Percentiles rank a stretch among this genome's conserved stretches.
These are phyloP conservation scores for Hypoxylon sp. DNA, from an alignment of 2,329 filamentous ascomycete species.

Conservation along the genomic window DNA sequence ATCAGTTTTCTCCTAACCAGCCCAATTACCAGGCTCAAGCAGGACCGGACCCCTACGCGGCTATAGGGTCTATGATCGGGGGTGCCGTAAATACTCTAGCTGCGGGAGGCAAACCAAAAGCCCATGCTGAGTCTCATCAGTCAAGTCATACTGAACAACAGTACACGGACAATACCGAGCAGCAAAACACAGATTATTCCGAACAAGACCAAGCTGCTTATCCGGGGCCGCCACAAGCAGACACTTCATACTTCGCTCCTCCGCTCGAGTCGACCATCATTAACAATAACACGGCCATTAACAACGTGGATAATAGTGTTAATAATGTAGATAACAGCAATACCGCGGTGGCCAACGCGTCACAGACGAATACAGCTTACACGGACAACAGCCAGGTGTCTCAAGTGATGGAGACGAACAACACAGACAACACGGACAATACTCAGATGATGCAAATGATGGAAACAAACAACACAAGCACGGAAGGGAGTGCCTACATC, in stretches of 20 bases:
- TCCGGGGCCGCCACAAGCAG: conserved; percentile 12
- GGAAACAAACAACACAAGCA: conserved; percentile 8
- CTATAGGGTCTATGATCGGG: conserved; percentile 30
- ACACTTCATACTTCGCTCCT: conserved; percentile 25
- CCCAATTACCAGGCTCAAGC: conserved; percentile 19
- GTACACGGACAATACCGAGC: conserved; percentile 7
- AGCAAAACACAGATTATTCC: conserved; percentile 16
- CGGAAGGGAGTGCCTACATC: not conserved
- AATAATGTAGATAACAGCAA: too few relatives aligned
- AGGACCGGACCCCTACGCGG: conserved; percentile 27
- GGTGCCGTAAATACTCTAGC: conserved; percentile 18
- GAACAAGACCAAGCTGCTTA: conserved; percentile 5
- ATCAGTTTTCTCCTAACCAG: conserved; percentile 21
- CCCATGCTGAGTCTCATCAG: not conserved
- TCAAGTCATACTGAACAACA: not conserved
- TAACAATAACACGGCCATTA: conserved; percentile 23
- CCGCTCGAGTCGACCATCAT: conserved; percentile 31
- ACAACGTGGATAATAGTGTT: conserved; percentile 30
- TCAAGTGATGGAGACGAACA: too few relatives aligned
- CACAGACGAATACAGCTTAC: conserved; percentile 1
- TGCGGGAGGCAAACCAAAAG: conserved; percentile 4
- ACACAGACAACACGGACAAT: conserved; percentile 14
- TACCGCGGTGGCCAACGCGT: conserved; percentile 3
- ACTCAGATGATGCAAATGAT: conserved; percentile 3
- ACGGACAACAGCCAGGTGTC: conserved; percentile 8